Evolutionary conservation across 2,329 filamentous ascomycete genomes (phyloP).

Genomic region (Biscogniauxia sp.): DNA sequence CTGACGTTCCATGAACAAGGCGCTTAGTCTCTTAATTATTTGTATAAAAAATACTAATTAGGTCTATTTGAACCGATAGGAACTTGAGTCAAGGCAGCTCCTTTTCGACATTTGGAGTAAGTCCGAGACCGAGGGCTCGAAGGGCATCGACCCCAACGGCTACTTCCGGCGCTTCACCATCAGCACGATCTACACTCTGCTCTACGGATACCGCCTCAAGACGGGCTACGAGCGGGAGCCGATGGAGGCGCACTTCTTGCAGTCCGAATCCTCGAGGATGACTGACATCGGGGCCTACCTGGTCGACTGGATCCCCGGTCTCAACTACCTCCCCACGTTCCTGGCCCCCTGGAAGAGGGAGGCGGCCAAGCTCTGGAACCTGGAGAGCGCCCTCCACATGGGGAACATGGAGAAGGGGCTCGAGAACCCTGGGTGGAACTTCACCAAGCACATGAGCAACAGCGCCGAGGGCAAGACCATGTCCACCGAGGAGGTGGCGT

Average conservation of each 20-base stretch:
- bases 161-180: constrained; percentile 35
- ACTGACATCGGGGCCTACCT: constrained; percentile 35
- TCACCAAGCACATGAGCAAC: constrained; percentile 27
- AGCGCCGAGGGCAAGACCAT: constrained; percentile 22
- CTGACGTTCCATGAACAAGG: not conserved
- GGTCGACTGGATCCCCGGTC: constrained; percentile 40
- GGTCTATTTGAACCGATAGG: constrained; percentile 12
- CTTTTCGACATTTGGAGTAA: constrained; percentile 39
- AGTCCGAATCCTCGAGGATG: constrained; percentile 25
- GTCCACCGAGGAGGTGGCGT: constrained; percentile 30
- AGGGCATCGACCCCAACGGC: constrained; percentile 29
- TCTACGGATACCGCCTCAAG: constrained; percentile 35
- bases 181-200: constrained; percentile 20
- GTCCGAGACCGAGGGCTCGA: constrained; percentile 20
- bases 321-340: constrained; percentile 38
- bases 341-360: constrained; percentile 36
- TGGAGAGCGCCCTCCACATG: constrained; percentile 27
- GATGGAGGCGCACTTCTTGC: constrained; percentile 24
- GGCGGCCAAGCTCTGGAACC: constrained; percentile 26
- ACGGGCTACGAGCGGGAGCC: constrained; percentile 27
- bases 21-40: not conserved
- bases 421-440: constrained; percentile 29
- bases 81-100: constrained; percentile 45
- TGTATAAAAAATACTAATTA: not conserved
- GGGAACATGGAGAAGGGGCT: constrained; percentile 27